phyloP scores from a whole-genome alignment of 2,329 filamentous ascomycete species.

The Trichoderma koningiopsis region DNA sequence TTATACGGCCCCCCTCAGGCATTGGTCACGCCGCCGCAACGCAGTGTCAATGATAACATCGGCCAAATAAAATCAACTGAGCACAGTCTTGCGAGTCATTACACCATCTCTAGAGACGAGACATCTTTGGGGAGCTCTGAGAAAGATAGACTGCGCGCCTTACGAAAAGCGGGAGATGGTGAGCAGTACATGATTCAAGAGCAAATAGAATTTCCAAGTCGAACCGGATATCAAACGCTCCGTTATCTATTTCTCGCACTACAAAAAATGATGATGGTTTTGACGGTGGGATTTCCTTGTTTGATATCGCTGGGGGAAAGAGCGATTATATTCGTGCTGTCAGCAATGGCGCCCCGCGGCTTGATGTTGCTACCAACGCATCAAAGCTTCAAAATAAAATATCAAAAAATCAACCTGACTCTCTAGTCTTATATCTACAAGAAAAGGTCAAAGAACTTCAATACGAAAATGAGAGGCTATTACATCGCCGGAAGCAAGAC shows the following conservation, averaged over 20 bases:
- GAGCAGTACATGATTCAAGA: not conserved
- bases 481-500: not conserved
- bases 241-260: too few relatives aligned
- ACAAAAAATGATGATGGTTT: too few relatives aligned
- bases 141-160: not conserved
- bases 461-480: not conserved
- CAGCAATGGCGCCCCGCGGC: not conserved
- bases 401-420: not conserved
- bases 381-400: not conserved
- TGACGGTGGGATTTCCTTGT: too few relatives aligned
- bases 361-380: not conserved
- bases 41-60: too few relatives aligned
- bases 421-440: not conserved
- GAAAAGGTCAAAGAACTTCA: not conserved
- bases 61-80: too few relatives aligned
- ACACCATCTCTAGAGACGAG: not conserved
- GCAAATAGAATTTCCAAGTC: too few relatives aligned
- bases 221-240: too few relatives aligned
- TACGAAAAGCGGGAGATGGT: not conserved
- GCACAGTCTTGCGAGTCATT: not conserved
- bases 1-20: too few relatives aligned
- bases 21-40: too few relatives aligned
- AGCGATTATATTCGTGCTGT: too few relatives aligned
- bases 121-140: not conserved
- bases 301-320: too few relatives aligned